Evolutionary conservation across 2,329 filamentous ascomycete species (phyloP), one percentile per base, ranked within the genome.

Genomic region (Cryphonectria nitschkei): DNA sequence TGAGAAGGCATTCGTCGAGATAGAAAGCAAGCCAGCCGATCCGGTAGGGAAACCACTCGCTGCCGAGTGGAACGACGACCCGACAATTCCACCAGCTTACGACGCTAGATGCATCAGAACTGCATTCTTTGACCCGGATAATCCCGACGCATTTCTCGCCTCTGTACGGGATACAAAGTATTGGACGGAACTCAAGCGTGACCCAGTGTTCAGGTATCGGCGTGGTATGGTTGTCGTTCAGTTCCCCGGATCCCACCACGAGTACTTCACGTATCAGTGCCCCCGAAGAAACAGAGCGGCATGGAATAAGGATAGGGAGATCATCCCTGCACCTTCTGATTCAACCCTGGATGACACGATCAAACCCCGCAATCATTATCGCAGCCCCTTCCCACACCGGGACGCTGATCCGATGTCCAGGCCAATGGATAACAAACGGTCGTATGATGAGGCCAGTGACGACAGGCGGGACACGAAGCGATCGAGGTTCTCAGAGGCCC

Each of bases 31-130:
- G 69, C 78, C 79, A 8, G 81, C 82, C n/a, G 84, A 86, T 52
- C 81, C 83, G n/a, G 81, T 85, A 68, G 83, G 82, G 16, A 84
- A 81, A 70, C 84, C 84, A 29, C 77, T 86, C 1, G 80, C 83
- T 4, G 73, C 76, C 22, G 76, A 78, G 26, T 86, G 83, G 71
- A 82, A 79, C 54, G 83, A 85, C 29, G 81, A 83, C 22, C 80
- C 84, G 9, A 82, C 85, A 43, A 81, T 85, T 54, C 82, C 84
- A 37, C 81, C 81, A 26, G 79, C 82, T 6, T 83, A 81, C 75
- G 80, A 83, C 73, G 80, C 83, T 16, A 79, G 79, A 29, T 81
- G 80, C 68, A 80, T 85, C 63, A 81, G 82, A 60, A 86, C 84
- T 2, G 78, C 81, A 34, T 86, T 82, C 74, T 82, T 83, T 68